These are phyloP conservation scores for Coix lacrymajobi DNA, from an alignment of 176 grass and related monocot genomes.

Conservation along the genomic window DNA sequence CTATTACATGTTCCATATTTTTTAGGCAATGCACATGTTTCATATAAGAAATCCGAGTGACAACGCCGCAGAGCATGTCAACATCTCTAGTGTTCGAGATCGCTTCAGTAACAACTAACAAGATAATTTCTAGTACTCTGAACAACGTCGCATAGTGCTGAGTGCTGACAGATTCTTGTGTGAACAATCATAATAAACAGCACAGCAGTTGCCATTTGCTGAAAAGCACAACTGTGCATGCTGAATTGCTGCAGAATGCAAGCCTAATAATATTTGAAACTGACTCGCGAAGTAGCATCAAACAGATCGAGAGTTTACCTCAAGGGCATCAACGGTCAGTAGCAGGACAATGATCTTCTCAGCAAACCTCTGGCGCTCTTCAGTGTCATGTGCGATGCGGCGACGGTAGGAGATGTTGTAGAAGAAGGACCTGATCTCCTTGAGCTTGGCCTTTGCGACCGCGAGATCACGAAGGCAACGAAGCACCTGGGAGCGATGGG, in stretches of 20 bases:
- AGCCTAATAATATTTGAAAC: not conserved
- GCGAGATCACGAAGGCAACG: conserved; percentile 69
- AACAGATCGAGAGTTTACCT: conserved; percentile 40
- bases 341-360: conserved; percentile 93
- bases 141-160: not conserved
- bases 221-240: not conserved
- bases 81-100: not conserved
- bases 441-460: conserved; percentile 75
- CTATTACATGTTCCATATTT: not conserved
- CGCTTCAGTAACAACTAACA: not conserved
- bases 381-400: conserved; percentile 28
- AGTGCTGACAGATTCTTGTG: not conserved
- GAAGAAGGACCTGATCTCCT: conserved; percentile 80
- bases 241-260: not conserved
- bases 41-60: not conserved
- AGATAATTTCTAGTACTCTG: not conserved
- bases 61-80: not conserved
- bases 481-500: conserved; percentile 76
- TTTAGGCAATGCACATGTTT: not conserved
- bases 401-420: conserved; percentile 65
- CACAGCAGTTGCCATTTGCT: not conserved
- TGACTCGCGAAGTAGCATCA: not conserved
- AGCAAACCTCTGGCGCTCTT: conserved; percentile 67
- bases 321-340: conserved; percentile 67
- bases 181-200: not conserved